Evolutionary conservation across 2,329 filamentous ascomycete genomes (phyloP).

Genomic region (Alternaria sp.): DNA sequence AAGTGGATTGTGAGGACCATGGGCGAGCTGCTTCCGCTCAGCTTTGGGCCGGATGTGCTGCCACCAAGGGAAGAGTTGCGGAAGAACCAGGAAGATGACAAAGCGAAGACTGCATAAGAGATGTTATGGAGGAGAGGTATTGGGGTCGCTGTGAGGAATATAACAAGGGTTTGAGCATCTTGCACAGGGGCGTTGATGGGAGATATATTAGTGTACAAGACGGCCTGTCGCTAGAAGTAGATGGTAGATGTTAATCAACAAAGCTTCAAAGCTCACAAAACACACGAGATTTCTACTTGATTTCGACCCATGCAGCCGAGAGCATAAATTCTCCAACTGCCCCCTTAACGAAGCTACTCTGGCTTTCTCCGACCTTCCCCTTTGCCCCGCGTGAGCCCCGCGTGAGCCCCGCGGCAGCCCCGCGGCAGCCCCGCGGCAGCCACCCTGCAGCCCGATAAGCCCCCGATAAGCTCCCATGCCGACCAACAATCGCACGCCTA

Average conservation of each 20-base stretch:
- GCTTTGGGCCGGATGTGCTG: slow-evolving; percentile 62
- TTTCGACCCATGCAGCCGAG: not conserved
- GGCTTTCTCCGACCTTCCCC: not conserved
- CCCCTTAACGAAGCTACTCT: not conserved
- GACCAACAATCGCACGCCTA: slow-evolving; percentile 1
- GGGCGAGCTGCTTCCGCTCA: slow-evolving; percentile 66
- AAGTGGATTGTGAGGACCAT: slow-evolving; percentile 75
- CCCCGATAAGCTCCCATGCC: slow-evolving; percentile 19
- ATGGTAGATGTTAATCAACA: not conserved
- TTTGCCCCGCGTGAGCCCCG: slow-evolving; percentile 9
- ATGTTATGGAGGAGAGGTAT: not conserved
- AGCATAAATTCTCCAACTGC: not conserved
- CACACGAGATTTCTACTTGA: not conserved
- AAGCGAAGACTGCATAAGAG: slow-evolving; percentile 30
- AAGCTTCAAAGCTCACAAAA: not conserved
- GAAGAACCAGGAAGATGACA: slow-evolving; percentile 39
- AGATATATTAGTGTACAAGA: not conserved
- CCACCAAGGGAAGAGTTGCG: slow-evolving; percentile 47
- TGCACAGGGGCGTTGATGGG: slow-evolving; percentile 1
- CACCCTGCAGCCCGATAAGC: slow-evolving; percentile 13
- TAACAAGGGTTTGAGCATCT: not conserved
- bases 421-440: not conserved
- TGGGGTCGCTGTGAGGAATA: not conserved
- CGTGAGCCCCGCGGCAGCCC: not conserved
- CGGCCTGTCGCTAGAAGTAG: not conserved